These are phyloP conservation scores for Arthrobotrys iridis DNA, from an alignment of 2,329 filamentous ascomycete genomes.

Conservation along the genomic window DNA sequence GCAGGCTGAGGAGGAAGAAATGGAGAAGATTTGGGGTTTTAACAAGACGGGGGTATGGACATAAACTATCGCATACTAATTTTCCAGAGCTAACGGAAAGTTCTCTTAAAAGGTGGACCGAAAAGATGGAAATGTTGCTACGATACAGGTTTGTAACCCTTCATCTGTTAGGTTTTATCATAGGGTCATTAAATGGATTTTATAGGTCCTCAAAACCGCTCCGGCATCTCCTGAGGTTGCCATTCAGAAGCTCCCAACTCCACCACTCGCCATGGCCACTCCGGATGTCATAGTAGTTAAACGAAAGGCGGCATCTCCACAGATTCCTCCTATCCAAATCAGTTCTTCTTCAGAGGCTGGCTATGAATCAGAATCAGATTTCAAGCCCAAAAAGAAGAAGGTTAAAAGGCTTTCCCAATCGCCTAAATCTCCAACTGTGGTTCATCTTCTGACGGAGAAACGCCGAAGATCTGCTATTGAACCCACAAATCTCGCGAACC, in stretches of 20 bases:
- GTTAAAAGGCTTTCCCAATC: neutral
- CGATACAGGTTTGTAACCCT: no score
- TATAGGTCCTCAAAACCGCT: no score
- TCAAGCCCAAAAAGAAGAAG: neutral
- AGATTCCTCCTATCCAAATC: neutral
- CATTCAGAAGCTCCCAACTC: neutral
- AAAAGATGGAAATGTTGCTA: no score
- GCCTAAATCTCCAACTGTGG: neutral
- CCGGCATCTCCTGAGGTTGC: no score
- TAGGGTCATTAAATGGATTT: no score
- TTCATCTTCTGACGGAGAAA: neutral
- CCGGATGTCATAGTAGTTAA: neutral
- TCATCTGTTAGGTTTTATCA: no score
- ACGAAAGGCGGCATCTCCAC: neutral
- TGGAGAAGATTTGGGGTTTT: no score
- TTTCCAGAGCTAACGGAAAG: no score
- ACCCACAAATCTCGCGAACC: constrained; percentile 1
- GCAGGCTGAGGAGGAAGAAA: neutral
- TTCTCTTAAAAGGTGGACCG: no score
- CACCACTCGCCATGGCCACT: constrained; percentile 16
- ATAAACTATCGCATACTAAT: no score
- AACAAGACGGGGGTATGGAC: no score
- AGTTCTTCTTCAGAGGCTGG: neutral
- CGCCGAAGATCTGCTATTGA: neutral
- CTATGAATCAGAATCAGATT: neutral